phyloP scores from a whole-genome alignment of 2,329 filamentous ascomycete genomes.

The Phaeosphaeriaceae sp. region DNA sequence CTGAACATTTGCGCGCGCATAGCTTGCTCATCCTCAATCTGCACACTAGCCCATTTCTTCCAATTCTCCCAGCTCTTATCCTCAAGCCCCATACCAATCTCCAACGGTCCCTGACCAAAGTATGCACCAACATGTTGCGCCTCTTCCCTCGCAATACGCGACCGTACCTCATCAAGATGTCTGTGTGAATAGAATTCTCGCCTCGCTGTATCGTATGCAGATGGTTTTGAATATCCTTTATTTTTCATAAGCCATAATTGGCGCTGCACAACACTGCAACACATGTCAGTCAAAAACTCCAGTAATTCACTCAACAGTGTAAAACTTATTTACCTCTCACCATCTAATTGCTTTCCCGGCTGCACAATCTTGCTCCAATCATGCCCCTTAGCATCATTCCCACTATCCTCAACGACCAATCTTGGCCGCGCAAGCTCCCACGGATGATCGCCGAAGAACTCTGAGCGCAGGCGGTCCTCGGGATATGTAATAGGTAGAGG shows the following conservation, averaged over 20 bases:
- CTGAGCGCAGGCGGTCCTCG: conserved; percentile 79
- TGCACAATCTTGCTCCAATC: conserved; percentile 85
- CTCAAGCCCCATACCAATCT: conserved; percentile 83
- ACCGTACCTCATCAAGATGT: conserved; percentile 81
- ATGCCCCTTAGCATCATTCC: conserved; percentile 75
- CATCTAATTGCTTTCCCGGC: conserved; percentile 75
- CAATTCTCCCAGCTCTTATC: conserved; percentile 80
- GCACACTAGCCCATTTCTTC: conserved; percentile 76
- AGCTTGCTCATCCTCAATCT: conserved; percentile 58
- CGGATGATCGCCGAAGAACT: conserved; percentile 92
- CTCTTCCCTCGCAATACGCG: conserved; percentile 85
- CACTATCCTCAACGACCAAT: conserved; percentile 83
- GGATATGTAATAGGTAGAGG: conserved; percentile 79
- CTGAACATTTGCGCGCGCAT: conserved; percentile 52
- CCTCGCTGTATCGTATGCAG: conserved; percentile 85
- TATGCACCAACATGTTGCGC: conserved; percentile 83
- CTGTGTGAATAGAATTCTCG: conserved; percentile 89
- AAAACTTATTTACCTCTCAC: conserved; percentile 92
- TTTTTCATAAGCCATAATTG: conserved; percentile 79
- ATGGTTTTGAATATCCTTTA: conserved; percentile 62
- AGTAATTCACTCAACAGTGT: too few species aligned
- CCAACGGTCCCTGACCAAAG: conserved; percentile 78
- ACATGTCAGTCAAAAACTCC: too few species aligned
- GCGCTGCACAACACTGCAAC: conserved; percentile 86
- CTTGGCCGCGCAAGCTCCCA: conserved; percentile 94